phyloP scores from a whole-genome alignment of 2,329 filamentous ascomycete genomes.

The Lachnellula suecica region DNA sequence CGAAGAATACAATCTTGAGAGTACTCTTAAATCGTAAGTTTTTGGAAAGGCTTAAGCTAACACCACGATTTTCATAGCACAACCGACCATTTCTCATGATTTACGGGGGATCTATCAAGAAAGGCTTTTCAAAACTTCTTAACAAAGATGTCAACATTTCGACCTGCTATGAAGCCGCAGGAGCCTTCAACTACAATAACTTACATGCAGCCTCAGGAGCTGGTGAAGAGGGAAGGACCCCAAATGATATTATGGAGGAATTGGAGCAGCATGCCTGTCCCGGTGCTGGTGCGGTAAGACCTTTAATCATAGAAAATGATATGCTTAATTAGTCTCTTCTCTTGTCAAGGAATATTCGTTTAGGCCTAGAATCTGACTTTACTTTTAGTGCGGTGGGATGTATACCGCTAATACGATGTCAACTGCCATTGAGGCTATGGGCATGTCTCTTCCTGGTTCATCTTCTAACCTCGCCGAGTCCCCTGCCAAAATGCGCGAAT shows the following conservation, averaged over 20 bases:
- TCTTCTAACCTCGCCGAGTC: conserved; percentile 67
- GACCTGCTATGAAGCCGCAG: conserved; percentile 84
- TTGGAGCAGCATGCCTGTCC: conserved; percentile 69
- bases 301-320: no score
- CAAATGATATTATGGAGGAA: conserved; percentile 80
- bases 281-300: conserved; percentile 54
- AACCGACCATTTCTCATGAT: conserved; percentile 95
- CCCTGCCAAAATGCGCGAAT: conserved; percentile 71
- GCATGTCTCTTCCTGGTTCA: conserved; percentile 65
- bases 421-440: conserved; percentile 71
- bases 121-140: conserved; percentile 77
- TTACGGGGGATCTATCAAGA: conserved; percentile 87
- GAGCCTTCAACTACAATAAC: conserved; percentile 76
- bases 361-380: background rate
- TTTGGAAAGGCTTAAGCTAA: background rate
- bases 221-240: conserved; percentile 62
- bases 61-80: conserved; percentile 63
- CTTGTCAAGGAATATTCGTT: no score
- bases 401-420: conserved; percentile 79
- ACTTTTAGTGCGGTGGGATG: conserved; percentile 62
- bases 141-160: conserved; percentile 82
- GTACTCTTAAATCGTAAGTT: background rate
- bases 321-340: no score
- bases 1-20: no score
- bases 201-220: conserved; percentile 68